Evolutionary conservation across 1,284 basidiomycete genomes (phyloP), one percentile per base, ranked within the genome.

Genomic region (Neolentinus lepideus): DNA sequence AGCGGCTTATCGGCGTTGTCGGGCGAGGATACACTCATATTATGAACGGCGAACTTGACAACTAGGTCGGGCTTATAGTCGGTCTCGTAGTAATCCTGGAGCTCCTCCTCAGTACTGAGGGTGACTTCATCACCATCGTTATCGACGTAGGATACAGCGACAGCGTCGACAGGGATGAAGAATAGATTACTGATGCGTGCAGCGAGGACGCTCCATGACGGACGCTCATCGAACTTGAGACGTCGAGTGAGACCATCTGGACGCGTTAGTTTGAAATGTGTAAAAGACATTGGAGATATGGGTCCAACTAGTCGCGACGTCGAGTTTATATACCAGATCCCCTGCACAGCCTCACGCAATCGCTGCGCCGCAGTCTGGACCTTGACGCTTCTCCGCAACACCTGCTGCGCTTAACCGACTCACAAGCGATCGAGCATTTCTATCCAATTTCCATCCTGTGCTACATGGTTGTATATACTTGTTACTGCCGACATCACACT

Each of bases 61-160:
- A 70, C 51, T 16, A 70, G 62, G 4, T 62, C 64, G 56, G 65
- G 52, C 26, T 62, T 58, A 59, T 66, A 66, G 57, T 63, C 66
- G 54, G 65, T 68, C 26, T 68, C 66, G 65, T 81, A 87, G 69
- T 74, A 88, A 62, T 83, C 84, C 54, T 75, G 74, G 10, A 88
- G 74, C 66, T 88, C 85, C 35, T 83, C 82, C 56, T 88, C 75
- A 2, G 86, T 80, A 67, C 79, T 86, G 58, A 89, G 73, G 11
- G 87, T 90, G 57, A 90, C 79, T 59, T 85, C 79, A 63, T 90
- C 88, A 33, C 79, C 77, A 62, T 90, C 87, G 33, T 65, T 65
- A 67, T 90, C 88, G 51, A 83, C 57, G 66, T 90, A 90, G 29
- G 83, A 81, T 35, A 87, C 83, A 1, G 76, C 85, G 54, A 89